Evolutionary conservation across 148 eudicot genomes (phyloP), one percentile per base, ranked within the genome.

Genomic region (Persicaria maculosa): DNA sequence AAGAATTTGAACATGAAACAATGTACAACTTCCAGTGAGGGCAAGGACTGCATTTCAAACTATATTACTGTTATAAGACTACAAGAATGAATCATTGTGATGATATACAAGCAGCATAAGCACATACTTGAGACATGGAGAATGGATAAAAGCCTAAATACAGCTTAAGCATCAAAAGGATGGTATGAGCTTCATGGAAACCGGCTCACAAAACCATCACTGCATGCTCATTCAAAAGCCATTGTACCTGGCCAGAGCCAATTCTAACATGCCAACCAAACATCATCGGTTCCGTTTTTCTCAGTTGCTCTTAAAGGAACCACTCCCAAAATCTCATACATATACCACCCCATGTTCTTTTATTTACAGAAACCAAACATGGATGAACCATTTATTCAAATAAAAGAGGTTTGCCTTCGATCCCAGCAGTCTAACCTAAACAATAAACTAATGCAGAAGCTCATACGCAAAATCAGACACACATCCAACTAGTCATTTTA

Each of bases 391-490:
- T 55, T 55, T n/a, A 55, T 17, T 55, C 17, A 55, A 8, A n/a
- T 6, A n/a, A 55, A 10, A 12, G 44, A 31, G 44, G 6, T 5
- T 17, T 55, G 22, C n/a, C 9, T 55, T n/a, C 6, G 61, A 17
- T 5, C 22, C 17, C 25, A 19, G 19, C 7, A 62, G 14, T 31
- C 68, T 62, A 6, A 2, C 31, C 36, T 31, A 62, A 31, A 36
- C 5, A 8, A 22, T 3, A 20, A 7, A 59, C 19, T 9, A 9
- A 62, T 11, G 40, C 1, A 31, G 44, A 36, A 0, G 44, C 44
- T 62, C n/a, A 7, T 36, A 62, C 36, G 7, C 44, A 31, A 62
- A 62, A 62, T 62, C 68, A 62, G 68, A 31, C 68, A 62, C 68
- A 62, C 44, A 4, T 31, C 43, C 14, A 31, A 25, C 44, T 11